phyloP scores from a whole-genome alignment of 345 rosid species.

The Linum tenue region DNA sequence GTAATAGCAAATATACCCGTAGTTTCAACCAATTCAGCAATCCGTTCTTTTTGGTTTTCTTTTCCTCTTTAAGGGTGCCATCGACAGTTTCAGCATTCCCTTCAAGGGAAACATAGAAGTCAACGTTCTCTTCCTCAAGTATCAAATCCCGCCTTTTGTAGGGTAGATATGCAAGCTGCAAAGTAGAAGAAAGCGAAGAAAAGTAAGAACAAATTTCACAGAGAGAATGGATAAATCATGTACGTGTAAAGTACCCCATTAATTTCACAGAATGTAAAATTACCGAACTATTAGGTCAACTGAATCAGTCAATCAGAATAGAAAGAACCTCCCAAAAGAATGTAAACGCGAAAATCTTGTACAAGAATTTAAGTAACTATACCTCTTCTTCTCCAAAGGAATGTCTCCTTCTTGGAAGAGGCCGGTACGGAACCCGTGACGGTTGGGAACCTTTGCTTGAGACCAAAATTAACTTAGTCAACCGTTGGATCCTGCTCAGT shows the following conservation, averaged over 20 bases:
- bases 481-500: conserved; percentile 81
- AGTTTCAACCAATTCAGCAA: conserved; percentile 93
- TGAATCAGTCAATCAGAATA: conserved; percentile 1
- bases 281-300: conserved; percentile 4
- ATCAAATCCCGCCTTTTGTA: conserved; percentile 85
- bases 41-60: conserved; percentile 79
- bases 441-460: conserved; percentile 80
- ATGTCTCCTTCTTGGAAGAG: conserved; percentile 88
- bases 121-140: conserved; percentile 84
- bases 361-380: conserved; percentile 9
- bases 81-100: conserved; percentile 53
- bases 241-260: background rate
- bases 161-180: conserved; percentile 96
- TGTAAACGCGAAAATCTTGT: conserved; percentile 4
- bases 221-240: background rate
- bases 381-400: conserved; percentile 99
- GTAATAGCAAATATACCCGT: conserved; percentile 41
- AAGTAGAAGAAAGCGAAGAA: conserved; percentile 16
- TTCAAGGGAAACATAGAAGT: conserved; percentile 63
- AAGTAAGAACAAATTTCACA: conserved; percentile 16
- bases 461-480: conserved; percentile 92
- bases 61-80: conserved; percentile 59
- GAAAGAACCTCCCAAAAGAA: background rate
- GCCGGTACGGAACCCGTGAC: conserved; percentile 55
- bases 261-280: background rate